phyloP scores from a whole-genome alignment of 257 asterid species.

The Verbena officinalis region DNA sequence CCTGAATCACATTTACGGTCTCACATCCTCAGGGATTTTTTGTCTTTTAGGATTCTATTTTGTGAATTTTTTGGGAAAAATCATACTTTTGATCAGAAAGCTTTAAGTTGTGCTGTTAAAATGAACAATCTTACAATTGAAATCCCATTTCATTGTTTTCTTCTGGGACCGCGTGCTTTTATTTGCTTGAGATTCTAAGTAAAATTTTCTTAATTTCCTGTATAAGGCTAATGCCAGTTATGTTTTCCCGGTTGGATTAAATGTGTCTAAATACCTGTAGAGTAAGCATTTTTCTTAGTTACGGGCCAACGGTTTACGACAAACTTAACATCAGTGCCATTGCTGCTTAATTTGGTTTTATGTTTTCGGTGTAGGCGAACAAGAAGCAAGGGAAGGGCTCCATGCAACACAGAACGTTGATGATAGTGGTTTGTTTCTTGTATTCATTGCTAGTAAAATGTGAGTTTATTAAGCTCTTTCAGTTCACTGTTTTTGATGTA shows the following conservation, averaged over 20 bases:
- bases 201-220: neutral
- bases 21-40: neutral
- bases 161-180: neutral
- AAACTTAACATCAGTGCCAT: neutral
- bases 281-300: neutral
- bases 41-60: neutral
- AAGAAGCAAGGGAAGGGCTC: slow-evolving; percentile 30
- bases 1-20: slow-evolving; percentile 10
- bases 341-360: slow-evolving; percentile 13
- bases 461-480: slow-evolving; percentile 8
- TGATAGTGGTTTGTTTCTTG: slow-evolving; percentile 53
- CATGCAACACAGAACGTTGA: slow-evolving; percentile 35
- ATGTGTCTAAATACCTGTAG: neutral
- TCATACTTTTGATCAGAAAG: neutral
- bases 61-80: slow-evolving; percentile 6
- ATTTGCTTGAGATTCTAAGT: neutral
- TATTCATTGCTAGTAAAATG: neutral
- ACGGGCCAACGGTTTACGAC: neutral
- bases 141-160: neutral
- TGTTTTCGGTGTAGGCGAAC: slow-evolving; percentile 42
- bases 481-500: slow-evolving; percentile 11
- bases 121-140: neutral
- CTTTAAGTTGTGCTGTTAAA: neutral
- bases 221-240: neutral
- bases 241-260: neutral